These are phyloP conservation scores for Areca catechu DNA, from an alignment of 176 grass and related monocot genomes.

Conservation along the genomic window DNA sequence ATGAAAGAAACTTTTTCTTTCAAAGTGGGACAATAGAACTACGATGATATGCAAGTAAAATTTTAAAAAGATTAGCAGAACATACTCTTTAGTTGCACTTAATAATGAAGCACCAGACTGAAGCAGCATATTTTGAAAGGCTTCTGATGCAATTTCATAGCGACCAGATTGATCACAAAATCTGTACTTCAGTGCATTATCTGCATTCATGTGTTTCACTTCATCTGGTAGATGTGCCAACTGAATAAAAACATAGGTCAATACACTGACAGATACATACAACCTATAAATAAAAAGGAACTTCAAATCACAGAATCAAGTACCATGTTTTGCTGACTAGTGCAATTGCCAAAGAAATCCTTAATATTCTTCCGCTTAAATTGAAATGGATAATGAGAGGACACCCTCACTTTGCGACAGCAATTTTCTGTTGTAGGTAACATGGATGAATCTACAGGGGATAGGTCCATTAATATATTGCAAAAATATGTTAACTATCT, in stretches of 20 bases:
- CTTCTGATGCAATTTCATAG: conserved; percentile 34
- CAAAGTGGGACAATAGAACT: no score
- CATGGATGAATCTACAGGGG: conserved; percentile 53
- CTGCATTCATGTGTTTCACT: conserved; percentile 59
- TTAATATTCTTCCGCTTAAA: conserved; percentile 50
- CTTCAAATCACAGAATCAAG: neutral
- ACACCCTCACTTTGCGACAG: conserved; percentile 38
- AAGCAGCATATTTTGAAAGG: conserved; percentile 66
- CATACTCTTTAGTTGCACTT: conserved; percentile 75
- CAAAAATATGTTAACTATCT: neutral
- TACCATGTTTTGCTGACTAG: conserved; percentile 46
- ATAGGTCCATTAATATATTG: conserved; percentile 22
- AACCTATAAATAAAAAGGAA: conserved; percentile 19
- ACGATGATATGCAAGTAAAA: no score
- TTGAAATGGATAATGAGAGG: conserved; percentile 57
- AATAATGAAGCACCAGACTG: conserved; percentile 56
- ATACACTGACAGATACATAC: conserved; percentile 17
- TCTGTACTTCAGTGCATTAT: conserved; percentile 55
- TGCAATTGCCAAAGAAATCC: conserved; percentile 58
- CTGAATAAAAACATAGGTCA: conserved; percentile 20
- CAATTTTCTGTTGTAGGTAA: conserved; percentile 38
- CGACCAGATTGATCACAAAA: conserved; percentile 32
- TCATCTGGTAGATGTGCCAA: conserved; percentile 37
- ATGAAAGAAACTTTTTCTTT: no score
- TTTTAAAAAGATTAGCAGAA: conserved; percentile 15